Conservation (phyloP, 1,284 basidiomycete genomes). For the Cutaneotrichosporon sp. region DNA sequence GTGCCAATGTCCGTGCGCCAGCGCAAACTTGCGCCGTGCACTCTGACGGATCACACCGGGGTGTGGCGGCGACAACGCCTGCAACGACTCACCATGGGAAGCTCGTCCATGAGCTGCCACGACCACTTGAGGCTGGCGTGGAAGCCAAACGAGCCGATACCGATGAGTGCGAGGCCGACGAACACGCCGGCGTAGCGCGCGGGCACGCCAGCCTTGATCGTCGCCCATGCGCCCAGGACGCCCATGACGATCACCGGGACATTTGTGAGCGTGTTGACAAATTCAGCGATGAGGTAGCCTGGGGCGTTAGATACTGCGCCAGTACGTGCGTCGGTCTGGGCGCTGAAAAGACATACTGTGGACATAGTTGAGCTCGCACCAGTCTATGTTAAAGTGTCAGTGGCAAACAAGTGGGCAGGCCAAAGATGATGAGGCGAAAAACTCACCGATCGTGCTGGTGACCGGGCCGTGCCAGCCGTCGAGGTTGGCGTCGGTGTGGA, state of each 20-base stretch:
- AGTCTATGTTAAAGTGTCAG: background rate
- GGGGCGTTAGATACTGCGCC: too few species aligned
- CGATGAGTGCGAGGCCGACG: constrained; percentile 42
- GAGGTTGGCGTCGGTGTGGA: constrained; percentile 21
- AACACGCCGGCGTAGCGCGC: constrained; percentile 34
- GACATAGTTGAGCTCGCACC: constrained; percentile 47
- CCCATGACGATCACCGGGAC: constrained; percentile 48
- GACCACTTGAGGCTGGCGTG: constrained; percentile 45
- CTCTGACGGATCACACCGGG: too few species aligned
- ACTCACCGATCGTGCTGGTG: constrained; percentile 14
- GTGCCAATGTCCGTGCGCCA: too few species aligned
- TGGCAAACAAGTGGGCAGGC: background rate
- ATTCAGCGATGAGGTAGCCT: constrained; percentile 47
- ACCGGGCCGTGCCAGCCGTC: constrained; percentile 13
- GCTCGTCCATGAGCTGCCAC: constrained; percentile 49
- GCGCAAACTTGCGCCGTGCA: too few species aligned
- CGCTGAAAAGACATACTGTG: background rate
- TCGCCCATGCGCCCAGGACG: constrained; percentile 41
- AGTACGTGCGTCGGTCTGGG: constrained; percentile 20
- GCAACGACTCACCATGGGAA: constrained; percentile 44
- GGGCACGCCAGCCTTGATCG: constrained; percentile 25
- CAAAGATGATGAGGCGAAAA: too few species aligned
- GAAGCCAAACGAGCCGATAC: constrained; percentile 45
- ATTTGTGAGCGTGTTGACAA: constrained; percentile 50
- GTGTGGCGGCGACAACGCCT: too few species aligned